Conservation (phyloP, 805 yeast species). For the Yarrowia hollandica region DNA sequence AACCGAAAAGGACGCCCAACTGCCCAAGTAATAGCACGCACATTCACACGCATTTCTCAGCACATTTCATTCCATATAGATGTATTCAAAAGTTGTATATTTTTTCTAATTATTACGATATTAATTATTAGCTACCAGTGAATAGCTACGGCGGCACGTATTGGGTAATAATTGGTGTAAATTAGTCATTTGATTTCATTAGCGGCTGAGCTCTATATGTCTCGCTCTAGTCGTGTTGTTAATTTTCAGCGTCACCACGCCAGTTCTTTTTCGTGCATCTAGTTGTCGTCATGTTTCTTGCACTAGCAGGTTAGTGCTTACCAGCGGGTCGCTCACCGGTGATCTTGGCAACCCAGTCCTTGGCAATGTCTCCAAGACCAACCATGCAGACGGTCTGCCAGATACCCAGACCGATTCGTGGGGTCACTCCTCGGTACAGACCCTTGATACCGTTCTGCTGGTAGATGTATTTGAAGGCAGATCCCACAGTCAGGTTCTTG, state of each 20-base stretch:
- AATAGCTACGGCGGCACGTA: no score
- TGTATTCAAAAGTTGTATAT: slow-evolving; percentile 10
- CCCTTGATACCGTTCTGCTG: slow-evolving; percentile 82
- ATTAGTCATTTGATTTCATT: slow-evolving; percentile 10
- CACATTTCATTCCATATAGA: not conserved
- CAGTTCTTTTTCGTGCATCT: not conserved
- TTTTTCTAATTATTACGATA: no score
- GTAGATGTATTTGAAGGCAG: slow-evolving; percentile 82
- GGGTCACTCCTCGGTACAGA: slow-evolving; percentile 92
- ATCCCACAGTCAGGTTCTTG: slow-evolving; percentile 74
- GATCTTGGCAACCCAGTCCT: slow-evolving; percentile 61
- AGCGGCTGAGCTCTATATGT: slow-evolving; percentile 28
- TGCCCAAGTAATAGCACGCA: slow-evolving; percentile 32
- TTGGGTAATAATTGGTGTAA: no score
- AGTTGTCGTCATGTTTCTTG: not conserved
- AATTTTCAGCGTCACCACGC: slow-evolving; percentile 15
- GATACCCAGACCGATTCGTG: slow-evolving; percentile 92
- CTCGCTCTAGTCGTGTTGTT: slow-evolving; percentile 20
- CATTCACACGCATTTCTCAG: slow-evolving; percentile 2
- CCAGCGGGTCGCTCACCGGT: slow-evolving; percentile 60
- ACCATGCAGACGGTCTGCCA: slow-evolving; percentile 99
- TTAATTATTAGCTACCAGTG: no score
- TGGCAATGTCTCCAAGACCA: slow-evolving; percentile 93
- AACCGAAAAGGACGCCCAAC: slow-evolving; percentile 23
- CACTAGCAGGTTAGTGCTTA: slow-evolving; percentile 36